Conservation (phyloP, 2,329 filamentous ascomycete genomes). For the Trichoderma sp. region DNA sequence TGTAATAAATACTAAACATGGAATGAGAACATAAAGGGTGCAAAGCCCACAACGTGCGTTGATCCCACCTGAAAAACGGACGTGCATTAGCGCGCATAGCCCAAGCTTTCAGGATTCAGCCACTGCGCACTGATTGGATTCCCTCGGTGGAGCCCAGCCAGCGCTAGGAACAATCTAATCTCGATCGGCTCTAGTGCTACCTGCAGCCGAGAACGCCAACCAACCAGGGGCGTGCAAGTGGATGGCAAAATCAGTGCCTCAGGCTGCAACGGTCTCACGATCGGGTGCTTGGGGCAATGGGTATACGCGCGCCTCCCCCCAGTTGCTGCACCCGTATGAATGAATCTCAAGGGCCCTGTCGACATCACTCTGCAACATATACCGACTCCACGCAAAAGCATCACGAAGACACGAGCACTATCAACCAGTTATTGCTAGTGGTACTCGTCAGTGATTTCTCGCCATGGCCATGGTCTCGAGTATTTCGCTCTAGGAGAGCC, state of each 20-base stretch:
- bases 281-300: conserved; percentile 15
- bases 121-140: background rate
- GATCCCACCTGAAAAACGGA: background rate
- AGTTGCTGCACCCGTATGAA: background rate
- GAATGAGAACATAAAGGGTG: too few species aligned
- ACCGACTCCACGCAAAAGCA: conserved; percentile 13
- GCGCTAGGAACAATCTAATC: background rate
- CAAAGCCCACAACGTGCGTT: too few species aligned
- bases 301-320: conserved; percentile 18
- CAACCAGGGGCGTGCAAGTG: background rate
- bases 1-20: too few species aligned
- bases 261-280: conserved; percentile 1
- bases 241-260: background rate
- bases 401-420: conserved; percentile 22
- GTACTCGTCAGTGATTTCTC: conserved; percentile 17
- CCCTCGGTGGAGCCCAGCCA: background rate
- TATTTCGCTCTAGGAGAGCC: conserved; percentile 23
- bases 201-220: background rate
- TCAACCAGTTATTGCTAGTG: conserved; percentile 12
- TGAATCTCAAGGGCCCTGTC: conserved; percentile 6
- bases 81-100: background rate
- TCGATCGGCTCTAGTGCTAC: background rate
- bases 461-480: conserved; percentile 23
- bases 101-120: conserved; percentile 13
- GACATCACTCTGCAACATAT: conserved; percentile 9